Percentiles rank a stretch among this genome's conserved stretches.
These are phyloP conservation scores for Phaeotremella fagi DNA, from an alignment of 768 basidiomycete species.

Conservation along the genomic window DNA sequence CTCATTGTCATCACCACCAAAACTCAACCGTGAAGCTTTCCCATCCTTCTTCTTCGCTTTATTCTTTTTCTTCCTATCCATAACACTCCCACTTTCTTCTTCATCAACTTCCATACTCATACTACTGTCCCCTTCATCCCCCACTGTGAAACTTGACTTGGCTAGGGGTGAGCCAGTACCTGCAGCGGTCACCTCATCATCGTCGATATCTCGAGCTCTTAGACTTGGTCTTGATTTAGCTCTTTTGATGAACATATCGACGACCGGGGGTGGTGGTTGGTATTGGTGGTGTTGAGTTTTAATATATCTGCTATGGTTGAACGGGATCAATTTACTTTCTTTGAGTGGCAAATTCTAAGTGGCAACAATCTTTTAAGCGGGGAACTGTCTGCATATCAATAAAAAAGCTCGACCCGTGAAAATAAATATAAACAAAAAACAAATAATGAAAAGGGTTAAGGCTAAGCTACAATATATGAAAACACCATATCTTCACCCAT, in stretches of 20 bases:
- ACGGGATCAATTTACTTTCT: too few species aligned
- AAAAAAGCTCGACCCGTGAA: too few species aligned
- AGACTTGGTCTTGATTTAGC: constrained; percentile 38
- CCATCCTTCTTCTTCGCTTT: constrained; percentile 23
- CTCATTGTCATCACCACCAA: constrained; percentile 36
- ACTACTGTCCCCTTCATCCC: constrained; percentile 5
- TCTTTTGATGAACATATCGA: constrained; percentile 44
- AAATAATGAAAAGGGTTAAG: too few species aligned
- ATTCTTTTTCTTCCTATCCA: constrained; percentile 43
- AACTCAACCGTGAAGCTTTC: constrained; percentile 33
- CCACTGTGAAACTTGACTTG: constrained; percentile 22
- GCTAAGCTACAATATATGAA: too few species aligned
- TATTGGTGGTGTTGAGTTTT: too few species aligned
- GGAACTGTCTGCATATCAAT: too few species aligned
- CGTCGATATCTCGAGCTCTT: constrained; percentile 30
- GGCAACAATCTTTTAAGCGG: too few species aligned
- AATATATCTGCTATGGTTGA: too few species aligned
- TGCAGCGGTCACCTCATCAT: too few species aligned
- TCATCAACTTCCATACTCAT: constrained; percentile 26
- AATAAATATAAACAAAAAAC: too few species aligned
- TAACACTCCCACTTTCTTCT: constrained; percentile 19
- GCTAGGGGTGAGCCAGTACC: constrained; percentile 26
- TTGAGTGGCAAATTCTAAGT: not conserved
- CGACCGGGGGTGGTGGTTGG: not conserved
- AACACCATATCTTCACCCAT: too few species aligned